These are phyloP conservation scores for Huntiella decipiens DNA, from an alignment of 2,329 filamentous ascomycete species.

Conservation along the genomic window DNA sequence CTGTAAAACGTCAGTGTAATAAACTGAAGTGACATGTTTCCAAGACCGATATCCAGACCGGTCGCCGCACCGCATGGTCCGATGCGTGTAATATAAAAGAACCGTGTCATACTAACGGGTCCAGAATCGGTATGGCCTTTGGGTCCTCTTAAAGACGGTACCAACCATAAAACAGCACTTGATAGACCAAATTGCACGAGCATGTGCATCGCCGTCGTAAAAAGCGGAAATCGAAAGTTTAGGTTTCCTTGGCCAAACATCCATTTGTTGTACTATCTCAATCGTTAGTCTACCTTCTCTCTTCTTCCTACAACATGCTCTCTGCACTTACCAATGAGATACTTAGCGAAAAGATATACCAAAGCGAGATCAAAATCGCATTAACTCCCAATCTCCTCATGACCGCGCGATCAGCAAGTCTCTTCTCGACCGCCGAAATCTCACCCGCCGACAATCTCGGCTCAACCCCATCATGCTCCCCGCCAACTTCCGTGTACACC, in stretches of 20 bases:
- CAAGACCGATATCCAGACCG: conserved; percentile 84
- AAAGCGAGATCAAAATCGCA: conserved; percentile 61
- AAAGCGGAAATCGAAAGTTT: conserved; percentile 86
- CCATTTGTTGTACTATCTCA: conserved; percentile 86
- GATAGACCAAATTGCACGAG: conserved; percentile 76
- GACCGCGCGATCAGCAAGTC: conserved; percentile 56
- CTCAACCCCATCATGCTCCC: conserved; percentile 37
- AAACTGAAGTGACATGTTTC: conserved; percentile 89
- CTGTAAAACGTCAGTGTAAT: conserved; percentile 95
- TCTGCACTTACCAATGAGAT: conserved; percentile 59
- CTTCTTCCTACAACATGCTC: neutral
- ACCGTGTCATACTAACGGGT: conserved; percentile 54
- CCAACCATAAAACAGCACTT: conserved; percentile 55
- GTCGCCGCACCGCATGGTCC: conserved; percentile 84
- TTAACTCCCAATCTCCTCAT: conserved; percentile 53
- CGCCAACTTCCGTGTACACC: conserved; percentile 32
- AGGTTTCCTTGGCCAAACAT: conserved; percentile 81
- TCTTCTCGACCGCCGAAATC: conserved; percentile 53
- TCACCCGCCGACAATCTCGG: conserved; percentile 15
- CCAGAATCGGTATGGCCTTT: conserved; percentile 28
- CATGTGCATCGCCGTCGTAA: conserved; percentile 93
- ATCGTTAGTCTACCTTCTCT: neutral
- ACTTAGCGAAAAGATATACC: conserved; percentile 81
- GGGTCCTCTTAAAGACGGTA: conserved; percentile 64
- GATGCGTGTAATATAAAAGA: conserved; percentile 84